A percentile compares a stretch with the other conserved stretches of the same genome.
Evolutionary conservation across 192 early-diverging fungal genomes (phyloP).

Genomic region (Linnemannia zychae): DNA sequence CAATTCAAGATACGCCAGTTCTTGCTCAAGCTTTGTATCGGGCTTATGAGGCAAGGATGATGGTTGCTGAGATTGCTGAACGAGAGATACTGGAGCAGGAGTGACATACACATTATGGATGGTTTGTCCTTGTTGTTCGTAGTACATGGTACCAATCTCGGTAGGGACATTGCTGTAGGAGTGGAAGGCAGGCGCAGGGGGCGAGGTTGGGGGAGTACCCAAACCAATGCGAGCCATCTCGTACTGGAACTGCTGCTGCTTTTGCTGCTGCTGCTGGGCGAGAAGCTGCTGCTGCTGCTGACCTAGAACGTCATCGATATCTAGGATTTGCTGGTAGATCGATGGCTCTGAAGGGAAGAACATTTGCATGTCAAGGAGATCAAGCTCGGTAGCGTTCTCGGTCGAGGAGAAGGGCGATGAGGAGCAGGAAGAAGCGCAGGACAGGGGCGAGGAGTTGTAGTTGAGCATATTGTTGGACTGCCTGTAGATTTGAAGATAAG

Average conservation of each 20-base stretch:
- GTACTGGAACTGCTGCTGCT: slow-evolving; percentile 32
- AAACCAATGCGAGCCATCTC: slow-evolving; percentile 32
- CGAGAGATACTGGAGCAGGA: slow-evolving; percentile 6
- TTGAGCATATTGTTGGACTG: slow-evolving; percentile 25
- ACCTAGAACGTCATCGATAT: slow-evolving; percentile 20
- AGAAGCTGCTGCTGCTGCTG: slow-evolving; percentile 30
- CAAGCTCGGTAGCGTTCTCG: slow-evolving; percentile 42
- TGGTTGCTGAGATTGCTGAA: slow-evolving; percentile 31
- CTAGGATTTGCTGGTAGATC: slow-evolving; percentile 45
- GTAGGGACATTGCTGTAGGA: slow-evolving; percentile 18
- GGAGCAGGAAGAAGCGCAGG: slow-evolving; percentile 40
- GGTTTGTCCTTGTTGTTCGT: slow-evolving; percentile 23
- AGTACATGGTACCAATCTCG: slow-evolving; percentile 42
- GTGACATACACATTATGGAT: slow-evolving; percentile 49
- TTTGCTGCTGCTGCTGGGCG: slow-evolving; percentile 20
- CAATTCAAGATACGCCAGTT: slow-evolving; percentile 41
- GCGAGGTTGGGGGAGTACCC: slow-evolving; percentile 49
- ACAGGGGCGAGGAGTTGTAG: slow-evolving; percentile 44
- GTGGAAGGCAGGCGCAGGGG: slow-evolving; percentile 35
- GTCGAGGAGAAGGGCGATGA: slow-evolving; percentile 50
- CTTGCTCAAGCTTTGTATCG: slow-evolving; percentile 23
- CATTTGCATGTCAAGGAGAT: slow-evolving; percentile 47
- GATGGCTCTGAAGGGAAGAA: slow-evolving; percentile 43
- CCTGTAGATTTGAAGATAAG: slow-evolving; percentile 9
- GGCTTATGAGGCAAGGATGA: not conserved